Conservation (phyloP, 2,329 filamentous ascomycete genomes). For the Fusarium sp. region DNA sequence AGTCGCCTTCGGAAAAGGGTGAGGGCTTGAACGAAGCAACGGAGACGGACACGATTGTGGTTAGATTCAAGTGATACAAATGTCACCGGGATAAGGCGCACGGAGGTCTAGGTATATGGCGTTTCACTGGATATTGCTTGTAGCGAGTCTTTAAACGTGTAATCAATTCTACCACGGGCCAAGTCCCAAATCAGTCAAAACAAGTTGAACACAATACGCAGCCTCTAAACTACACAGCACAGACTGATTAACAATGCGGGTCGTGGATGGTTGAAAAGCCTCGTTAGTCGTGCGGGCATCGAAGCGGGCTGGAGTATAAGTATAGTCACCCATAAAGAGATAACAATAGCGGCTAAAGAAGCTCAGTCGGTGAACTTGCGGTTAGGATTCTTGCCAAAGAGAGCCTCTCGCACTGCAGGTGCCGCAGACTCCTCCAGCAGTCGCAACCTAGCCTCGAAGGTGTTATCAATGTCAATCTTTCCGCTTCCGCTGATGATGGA, state of each 20-base stretch:
- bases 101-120: not conserved
- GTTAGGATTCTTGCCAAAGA: slow-evolving; percentile 96
- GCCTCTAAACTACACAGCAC: slow-evolving; percentile 53
- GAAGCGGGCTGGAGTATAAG: slow-evolving; percentile 30
- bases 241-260: slow-evolving; percentile 47
- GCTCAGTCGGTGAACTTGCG: slow-evolving; percentile 92
- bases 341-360: slow-evolving; percentile 10
- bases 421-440: slow-evolving; percentile 88
- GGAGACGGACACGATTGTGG: slow-evolving; percentile 41
- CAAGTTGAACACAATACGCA: slow-evolving; percentile 51
- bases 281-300: slow-evolving; percentile 38
- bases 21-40: slow-evolving; percentile 9
- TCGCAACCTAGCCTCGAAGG: slow-evolving; percentile 89
- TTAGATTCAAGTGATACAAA: slow-evolving; percentile 27
- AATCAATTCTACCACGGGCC: slow-evolving; percentile 47
- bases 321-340: slow-evolving; percentile 22
- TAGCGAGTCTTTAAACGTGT: slow-evolving; percentile 38
- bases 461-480: slow-evolving; percentile 99
- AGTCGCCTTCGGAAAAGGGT: slow-evolving; percentile 1
- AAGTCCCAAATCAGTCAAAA: slow-evolving; percentile 44
- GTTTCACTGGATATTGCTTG: slow-evolving; percentile 20
- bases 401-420: slow-evolving; percentile 83
- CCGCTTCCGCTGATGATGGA: slow-evolving; percentile 83
- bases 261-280: slow-evolving; percentile 41
- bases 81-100: not conserved